Percentiles rank a stretch among this genome's conserved stretches.
Conservation (phyloP, 495 filamentous ascomycete species). For the Penicillium goetzii region DNA sequence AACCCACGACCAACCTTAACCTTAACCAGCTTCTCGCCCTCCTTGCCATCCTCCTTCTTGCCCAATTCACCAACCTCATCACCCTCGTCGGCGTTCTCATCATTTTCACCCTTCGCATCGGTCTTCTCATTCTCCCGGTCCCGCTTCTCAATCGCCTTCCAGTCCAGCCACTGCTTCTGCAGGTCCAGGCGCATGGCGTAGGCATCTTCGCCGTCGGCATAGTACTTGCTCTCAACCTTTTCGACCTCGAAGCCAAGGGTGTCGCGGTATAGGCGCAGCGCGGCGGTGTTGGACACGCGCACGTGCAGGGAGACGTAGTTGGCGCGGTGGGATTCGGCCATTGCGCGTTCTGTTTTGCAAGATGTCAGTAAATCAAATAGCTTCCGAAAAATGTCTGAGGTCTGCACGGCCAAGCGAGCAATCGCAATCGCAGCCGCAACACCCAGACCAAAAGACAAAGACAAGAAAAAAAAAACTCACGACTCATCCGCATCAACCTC, state of each 20-base stretch:
- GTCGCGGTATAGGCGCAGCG: slow-evolving; percentile 87
- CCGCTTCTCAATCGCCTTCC: slow-evolving; percentile 48
- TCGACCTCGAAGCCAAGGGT: slow-evolving; percentile 91
- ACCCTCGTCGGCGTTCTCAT: slow-evolving; percentile 36
- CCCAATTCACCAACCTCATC: slow-evolving; percentile 58
- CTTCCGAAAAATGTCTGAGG: neutral
- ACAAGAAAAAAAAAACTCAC: slow-evolving; percentile 58
- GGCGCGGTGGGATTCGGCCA: slow-evolving; percentile 91
- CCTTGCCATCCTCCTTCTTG: slow-evolving; percentile 52
- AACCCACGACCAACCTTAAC: slow-evolving; percentile 81
- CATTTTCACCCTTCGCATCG: slow-evolving; percentile 31
- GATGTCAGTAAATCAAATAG: neutral
- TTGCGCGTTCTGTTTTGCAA: slow-evolving; percentile 72
- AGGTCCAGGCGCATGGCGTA: slow-evolving; percentile 91
- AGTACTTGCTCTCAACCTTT: slow-evolving; percentile 92
- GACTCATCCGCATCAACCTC: slow-evolving; percentile 93
- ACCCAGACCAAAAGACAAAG: slow-evolving; percentile 5
- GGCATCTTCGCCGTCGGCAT: slow-evolving; percentile 97
- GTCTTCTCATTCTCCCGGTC: slow-evolving; percentile 44
- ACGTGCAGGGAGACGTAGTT: slow-evolving; percentile 95
- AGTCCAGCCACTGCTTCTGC: slow-evolving; percentile 57
- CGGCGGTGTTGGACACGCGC: slow-evolving; percentile 88
- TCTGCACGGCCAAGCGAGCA: neutral
- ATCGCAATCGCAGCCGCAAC: neutral
- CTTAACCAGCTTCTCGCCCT: slow-evolving; percentile 56